These are phyloP conservation scores for Ustilago bromivora DNA, from an alignment of 1,284 basidiomycete species.

Conservation along the genomic window DNA sequence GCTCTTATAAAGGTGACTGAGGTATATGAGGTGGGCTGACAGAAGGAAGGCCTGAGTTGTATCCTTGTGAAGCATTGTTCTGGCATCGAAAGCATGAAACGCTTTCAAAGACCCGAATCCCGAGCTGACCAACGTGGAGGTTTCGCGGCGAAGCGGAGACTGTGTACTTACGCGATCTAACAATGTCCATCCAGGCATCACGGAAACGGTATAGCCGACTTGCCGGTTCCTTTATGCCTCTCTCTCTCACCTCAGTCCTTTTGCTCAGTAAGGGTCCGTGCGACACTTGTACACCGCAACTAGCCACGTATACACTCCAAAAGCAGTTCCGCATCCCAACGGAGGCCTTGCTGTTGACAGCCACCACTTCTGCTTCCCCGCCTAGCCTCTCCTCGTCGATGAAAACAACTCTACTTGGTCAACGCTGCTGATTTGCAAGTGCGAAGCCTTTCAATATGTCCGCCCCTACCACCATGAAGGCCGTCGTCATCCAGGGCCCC, in stretches of 20 bases:
- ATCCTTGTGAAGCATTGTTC: background rate
- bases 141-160: background rate
- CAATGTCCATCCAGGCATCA: background rate
- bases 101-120: constrained; percentile 15
- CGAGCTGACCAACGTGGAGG: constrained; percentile 27
- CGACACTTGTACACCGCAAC: background rate
- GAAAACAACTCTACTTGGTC: background rate
- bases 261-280: constrained; percentile 7
- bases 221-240: background rate
- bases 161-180: background rate
- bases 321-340: background rate
- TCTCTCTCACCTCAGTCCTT: background rate
- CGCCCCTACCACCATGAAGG: constrained; percentile 59
- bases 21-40: background rate
- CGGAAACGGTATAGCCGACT: background rate
- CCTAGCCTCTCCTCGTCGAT: background rate
- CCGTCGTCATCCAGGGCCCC: constrained; percentile 61
- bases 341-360: background rate
- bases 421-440: background rate
- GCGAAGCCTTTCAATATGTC: constrained; percentile 21
- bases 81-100: background rate
- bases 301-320: background rate
- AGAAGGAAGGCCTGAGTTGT: background rate
- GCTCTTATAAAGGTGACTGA: background rate
- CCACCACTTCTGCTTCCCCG: background rate